phyloP scores from a whole-genome alignment of 164 flowering plant species.

The Berberis vulgaris region DNA sequence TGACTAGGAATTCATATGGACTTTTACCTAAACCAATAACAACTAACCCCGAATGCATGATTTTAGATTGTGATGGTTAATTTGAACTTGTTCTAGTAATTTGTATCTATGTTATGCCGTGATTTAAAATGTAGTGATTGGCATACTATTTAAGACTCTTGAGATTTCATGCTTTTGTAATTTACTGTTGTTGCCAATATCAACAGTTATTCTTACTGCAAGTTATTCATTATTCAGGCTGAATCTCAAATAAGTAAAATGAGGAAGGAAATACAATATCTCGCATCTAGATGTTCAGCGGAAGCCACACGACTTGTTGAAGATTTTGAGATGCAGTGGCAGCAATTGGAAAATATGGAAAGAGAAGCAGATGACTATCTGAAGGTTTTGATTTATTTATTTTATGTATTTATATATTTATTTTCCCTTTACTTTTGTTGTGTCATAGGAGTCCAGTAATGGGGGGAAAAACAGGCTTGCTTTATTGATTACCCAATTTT shows the following conservation, averaged over 20 bases:
- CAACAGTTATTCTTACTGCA: too few relatives aligned
- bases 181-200: too few relatives aligned
- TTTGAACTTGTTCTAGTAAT: too few relatives aligned
- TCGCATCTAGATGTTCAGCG: constrained; percentile 33
- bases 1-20: too few relatives aligned
- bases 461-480: neutral
- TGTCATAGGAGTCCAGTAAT: neutral
- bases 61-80: too few relatives aligned
- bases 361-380: constrained; percentile 50
- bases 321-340: constrained; percentile 37
- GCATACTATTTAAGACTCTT: too few relatives aligned
- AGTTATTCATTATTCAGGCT: constrained; percentile 23
- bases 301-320: constrained; percentile 44
- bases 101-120: too few relatives aligned
- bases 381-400: constrained; percentile 30
- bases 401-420: neutral
- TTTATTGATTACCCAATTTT: neutral
- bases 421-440: neutral
- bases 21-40: too few relatives aligned
- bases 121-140: too few relatives aligned
- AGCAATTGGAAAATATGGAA: constrained; percentile 34
- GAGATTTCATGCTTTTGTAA: too few relatives aligned
- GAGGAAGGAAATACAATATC: constrained; percentile 54
- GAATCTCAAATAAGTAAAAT: constrained; percentile 41
- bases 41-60: too few relatives aligned